Base-by-base conservation (phyloP, 805 yeast genomes). In the Zygoascus flipseniorum region DNA sequence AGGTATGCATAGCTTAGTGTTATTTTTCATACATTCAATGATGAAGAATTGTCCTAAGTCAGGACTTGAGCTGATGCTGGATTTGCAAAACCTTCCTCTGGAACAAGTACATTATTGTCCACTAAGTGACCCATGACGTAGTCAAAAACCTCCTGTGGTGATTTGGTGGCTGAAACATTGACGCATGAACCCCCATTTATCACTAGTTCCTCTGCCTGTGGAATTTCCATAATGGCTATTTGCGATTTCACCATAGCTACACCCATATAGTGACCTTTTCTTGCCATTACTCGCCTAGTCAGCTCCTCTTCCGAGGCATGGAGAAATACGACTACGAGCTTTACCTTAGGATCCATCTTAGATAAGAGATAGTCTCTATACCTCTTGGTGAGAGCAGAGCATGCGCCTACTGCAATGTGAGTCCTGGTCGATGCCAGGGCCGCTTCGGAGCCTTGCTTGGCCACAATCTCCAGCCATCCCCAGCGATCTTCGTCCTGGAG, bases 401-500 rank as follows among this genome's bases (percentile, higher is more conserved):
- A 93, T 3, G 95, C 79, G 1, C 85, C 85, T 5, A 93, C 77
- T 2, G 79, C 70, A 2, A 64, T 58, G 2, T 52, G 43, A n/a
- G 39, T 32, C 8, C 50, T 11, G 1, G 68, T 57, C 31, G 70
- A 56, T 39, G 60, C 54, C 5, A 60, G 63, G 2, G 67, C 66
- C 28, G 63, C 63, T 28, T 64, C 64, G 13, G 60, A 48, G 3
- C 83, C 75, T n/a, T 67, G 61, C 0, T 60, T 57, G 1, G 79
- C 69, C 11, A 93, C 69, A 41, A 66, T 65, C 41, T 72, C 68
- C 18, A 93, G 75, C 99, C 99, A 93, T 1, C 78, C 90, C 90
- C 92, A 86, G 55, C 99, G 72, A 68, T 93, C 99, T 1, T 83
- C 93, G 64, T 93, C 99, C 0, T 83, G 79, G 54, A 93, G 72